Conservation (phyloP, 2,329 filamentous ascomycete species). For the Xylariaceae sp. region DNA sequence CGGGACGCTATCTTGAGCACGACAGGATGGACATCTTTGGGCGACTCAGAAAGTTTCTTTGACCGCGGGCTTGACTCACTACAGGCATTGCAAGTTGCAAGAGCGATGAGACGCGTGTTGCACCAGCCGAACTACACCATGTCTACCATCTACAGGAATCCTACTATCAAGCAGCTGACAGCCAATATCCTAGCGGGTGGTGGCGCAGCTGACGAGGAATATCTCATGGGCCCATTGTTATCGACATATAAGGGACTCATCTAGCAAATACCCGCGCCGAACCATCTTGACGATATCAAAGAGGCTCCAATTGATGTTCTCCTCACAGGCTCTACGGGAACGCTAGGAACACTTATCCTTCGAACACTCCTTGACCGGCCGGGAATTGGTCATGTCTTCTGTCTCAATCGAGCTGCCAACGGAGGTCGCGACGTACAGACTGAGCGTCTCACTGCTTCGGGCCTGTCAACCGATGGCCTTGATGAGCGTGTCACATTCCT, state of each 20-base stretch:
- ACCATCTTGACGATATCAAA: background rate
- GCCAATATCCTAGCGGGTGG: conserved; percentile 5
- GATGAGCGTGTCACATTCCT: conserved; percentile 41
- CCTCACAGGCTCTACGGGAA: conserved; percentile 45
- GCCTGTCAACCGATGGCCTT: conserved; percentile 29
- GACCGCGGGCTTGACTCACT: conserved; percentile 13
- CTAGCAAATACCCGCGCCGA: conserved; percentile 9
- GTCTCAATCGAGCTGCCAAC: conserved; percentile 42
- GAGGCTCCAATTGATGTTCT: no score
- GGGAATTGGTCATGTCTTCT: conserved; percentile 36
- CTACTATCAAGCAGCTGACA: conserved; percentile 10
- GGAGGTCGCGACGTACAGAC: conserved; percentile 34
- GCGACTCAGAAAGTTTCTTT: conserved; percentile 9
- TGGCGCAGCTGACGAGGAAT: conserved; percentile 1
- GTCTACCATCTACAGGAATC: conserved; percentile 10
- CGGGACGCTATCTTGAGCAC: background rate
- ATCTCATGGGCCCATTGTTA: conserved; percentile 10
- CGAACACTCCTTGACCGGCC: conserved; percentile 28
- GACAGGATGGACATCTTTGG: background rate
- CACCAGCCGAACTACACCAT: conserved; percentile 2
- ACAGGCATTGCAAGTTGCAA: conserved; percentile 6
- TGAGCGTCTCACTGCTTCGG: conserved; percentile 30
- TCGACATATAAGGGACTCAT: conserved; percentile 13
- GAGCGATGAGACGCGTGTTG: conserved; percentile 5
- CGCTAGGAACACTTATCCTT: conserved; percentile 42